These are phyloP conservation scores for Xylaria venustula DNA, from an alignment of 495 filamentous ascomycete species.

Conservation along the genomic window DNA sequence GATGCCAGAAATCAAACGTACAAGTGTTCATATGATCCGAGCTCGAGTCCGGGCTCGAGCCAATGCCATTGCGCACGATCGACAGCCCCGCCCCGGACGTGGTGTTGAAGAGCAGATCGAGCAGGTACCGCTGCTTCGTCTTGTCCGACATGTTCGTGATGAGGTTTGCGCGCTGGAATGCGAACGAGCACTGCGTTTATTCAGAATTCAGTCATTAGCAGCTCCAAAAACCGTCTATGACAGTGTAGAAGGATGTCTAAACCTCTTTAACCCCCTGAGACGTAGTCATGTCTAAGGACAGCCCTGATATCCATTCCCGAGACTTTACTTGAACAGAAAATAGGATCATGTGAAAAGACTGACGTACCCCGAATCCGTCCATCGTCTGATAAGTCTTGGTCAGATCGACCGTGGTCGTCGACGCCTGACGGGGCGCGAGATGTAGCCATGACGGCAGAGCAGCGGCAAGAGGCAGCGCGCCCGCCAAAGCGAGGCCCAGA, in stretches of 20 bases:
- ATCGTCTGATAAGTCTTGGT: slow-evolving; percentile 45
- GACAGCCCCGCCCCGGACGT: slow-evolving; percentile 52
- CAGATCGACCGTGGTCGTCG: slow-evolving; percentile 43
- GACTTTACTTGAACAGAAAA: too few relatives aligned
- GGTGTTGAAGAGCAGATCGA: slow-evolving; percentile 53
- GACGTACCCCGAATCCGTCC: slow-evolving; percentile 46
- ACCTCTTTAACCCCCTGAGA: neutral
- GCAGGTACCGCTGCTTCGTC: slow-evolving; percentile 41
- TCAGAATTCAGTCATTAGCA: neutral
- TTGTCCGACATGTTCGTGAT: slow-evolving; percentile 48
- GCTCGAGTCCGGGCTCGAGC: slow-evolving; percentile 43
- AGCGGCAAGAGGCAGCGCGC: slow-evolving; percentile 19
- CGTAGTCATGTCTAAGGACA: neutral
- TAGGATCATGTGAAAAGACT: too few relatives aligned
- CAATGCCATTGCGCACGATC: slow-evolving; percentile 58
- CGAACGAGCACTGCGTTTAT: slow-evolving; percentile 35
- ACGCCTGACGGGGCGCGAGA: slow-evolving; percentile 24
- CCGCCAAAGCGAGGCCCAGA: slow-evolving; percentile 10
- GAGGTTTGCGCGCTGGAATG: slow-evolving; percentile 55
- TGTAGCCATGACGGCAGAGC: slow-evolving; percentile 22
- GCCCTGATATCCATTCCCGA: neutral
- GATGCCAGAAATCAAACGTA: too few relatives aligned
- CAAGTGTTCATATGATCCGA: slow-evolving; percentile 33
- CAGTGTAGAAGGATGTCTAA: neutral
- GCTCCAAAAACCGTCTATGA: neutral